Conservation (phyloP, 805 yeast genomes). For the Kuraishia floccosa region DNA sequence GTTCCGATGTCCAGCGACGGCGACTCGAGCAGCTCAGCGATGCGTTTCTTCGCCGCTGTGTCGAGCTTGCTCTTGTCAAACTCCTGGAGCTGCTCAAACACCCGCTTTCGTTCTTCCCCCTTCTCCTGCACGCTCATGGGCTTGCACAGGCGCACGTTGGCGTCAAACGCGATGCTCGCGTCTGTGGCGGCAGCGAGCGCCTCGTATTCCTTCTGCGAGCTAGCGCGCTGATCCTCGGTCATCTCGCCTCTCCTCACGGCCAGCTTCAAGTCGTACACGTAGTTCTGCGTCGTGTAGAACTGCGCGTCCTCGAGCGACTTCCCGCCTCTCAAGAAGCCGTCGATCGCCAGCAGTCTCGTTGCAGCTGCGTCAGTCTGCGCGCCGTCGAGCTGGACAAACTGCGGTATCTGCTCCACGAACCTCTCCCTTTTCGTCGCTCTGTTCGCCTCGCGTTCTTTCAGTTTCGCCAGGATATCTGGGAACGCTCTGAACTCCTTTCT, state of each 20-base stretch:
- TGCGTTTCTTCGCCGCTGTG: constrained; percentile 9
- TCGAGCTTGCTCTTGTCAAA: constrained; percentile 7
- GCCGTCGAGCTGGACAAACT: constrained; percentile 15
- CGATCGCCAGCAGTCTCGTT: constrained; percentile 40
- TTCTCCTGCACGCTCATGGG: constrained; percentile 24
- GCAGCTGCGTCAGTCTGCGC: constrained; percentile 26
- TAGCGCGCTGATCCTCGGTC: too few species aligned
- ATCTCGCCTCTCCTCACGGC: constrained; percentile 25
- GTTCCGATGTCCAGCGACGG: constrained; percentile 24
- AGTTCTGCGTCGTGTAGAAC: constrained; percentile 42
- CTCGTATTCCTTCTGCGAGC: constrained; percentile 14
- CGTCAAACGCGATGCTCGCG: constrained; percentile 34
- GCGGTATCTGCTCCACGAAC: constrained; percentile 20
- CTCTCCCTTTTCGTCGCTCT: constrained; percentile 18
- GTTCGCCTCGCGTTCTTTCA: constrained; percentile 26
- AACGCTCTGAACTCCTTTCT: constrained; percentile 56
- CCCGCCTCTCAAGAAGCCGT: constrained; percentile 51
- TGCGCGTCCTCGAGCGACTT: constrained; percentile 42
- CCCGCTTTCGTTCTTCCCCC: constrained; percentile 8
- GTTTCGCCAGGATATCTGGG: constrained; percentile 33
- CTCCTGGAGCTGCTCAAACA: constrained; percentile 9
- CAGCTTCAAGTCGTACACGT: constrained; percentile 31
- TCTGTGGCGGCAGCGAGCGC: constrained; percentile 29
- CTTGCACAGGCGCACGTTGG: constrained; percentile 24
- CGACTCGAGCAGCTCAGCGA: constrained; percentile 28